A percentile compares a stretch with the other conserved stretches of the same genome.
Conservation (phyloP, 1,139 yeast species). For the Torulaspora globosa region DNA sequence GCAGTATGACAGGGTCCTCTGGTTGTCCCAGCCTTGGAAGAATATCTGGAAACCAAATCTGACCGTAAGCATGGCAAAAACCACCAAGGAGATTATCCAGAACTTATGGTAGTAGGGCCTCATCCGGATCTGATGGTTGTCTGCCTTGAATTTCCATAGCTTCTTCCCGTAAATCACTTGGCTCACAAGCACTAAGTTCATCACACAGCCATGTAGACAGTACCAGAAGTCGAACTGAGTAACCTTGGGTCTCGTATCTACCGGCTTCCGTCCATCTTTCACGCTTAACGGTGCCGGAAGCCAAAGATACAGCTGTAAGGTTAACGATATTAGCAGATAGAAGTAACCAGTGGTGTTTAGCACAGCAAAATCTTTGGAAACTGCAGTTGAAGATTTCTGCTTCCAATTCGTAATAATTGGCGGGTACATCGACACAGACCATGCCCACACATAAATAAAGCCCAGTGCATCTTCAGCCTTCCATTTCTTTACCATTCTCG, state of each 20-base stretch:
- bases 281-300: conserved; percentile 6
- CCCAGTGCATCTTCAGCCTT: conserved; percentile 26
- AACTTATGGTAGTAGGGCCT: conserved; percentile 27
- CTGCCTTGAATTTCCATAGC: conserved; percentile 37
- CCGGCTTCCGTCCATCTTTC: conserved; percentile 2
- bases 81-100: conserved; percentile 23
- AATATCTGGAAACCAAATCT: conserved; percentile 17
- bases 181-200: conserved; percentile 39
- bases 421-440: conserved; percentile 46
- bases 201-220: conserved; percentile 42
- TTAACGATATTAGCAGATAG: conserved; percentile 41
- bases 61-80: conserved; percentile 18
- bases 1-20: conserved; percentile 27
- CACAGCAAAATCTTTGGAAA: conserved; percentile 44
- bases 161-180: conserved; percentile 38
- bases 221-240: conserved; percentile 44
- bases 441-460: conserved; percentile 30
- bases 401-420: conserved; percentile 41
- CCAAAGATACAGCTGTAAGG: conserved; percentile 38
- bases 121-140: conserved; percentile 25
- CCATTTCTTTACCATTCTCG: conserved; percentile 2
- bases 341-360: conserved; percentile 45
- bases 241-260: conserved; percentile 38
- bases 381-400: conserved; percentile 42
- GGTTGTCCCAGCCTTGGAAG: conserved; percentile 27